Conservation (phyloP, 352 stramenopile species). For the Vaucheria bursata region DNA sequence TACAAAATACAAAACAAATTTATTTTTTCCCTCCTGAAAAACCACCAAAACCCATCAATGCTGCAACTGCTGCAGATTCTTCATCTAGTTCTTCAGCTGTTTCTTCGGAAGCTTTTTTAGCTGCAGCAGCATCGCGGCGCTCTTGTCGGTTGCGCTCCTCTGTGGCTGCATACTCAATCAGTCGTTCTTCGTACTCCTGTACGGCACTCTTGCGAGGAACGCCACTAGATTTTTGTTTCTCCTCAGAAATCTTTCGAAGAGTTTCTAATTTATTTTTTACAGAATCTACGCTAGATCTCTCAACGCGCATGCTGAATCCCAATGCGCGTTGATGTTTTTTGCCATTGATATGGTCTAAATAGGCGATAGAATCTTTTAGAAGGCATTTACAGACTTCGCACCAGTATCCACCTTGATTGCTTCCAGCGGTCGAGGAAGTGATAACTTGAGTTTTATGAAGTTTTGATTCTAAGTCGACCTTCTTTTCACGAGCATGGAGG, state of each 20-base stretch:
- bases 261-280: constrained; percentile 40
- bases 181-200: constrained; percentile 70
- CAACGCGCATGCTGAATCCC: constrained; percentile 79
- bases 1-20: too few species aligned
- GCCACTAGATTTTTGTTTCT: constrained; percentile 10
- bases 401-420: constrained; percentile 70
- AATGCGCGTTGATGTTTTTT: constrained; percentile 80
- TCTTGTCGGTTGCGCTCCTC: constrained; percentile 64
- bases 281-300: constrained; percentile 50
- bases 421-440: constrained; percentile 64
- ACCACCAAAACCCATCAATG: constrained; percentile 77
- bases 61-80: constrained; percentile 63
- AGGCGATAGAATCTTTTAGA: constrained; percentile 81
- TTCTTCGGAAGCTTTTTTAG: constrained; percentile 29
- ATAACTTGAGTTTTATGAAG: constrained; percentile 53
- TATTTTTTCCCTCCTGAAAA: constrained; percentile 55
- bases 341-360: constrained; percentile 87
- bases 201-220: constrained; percentile 20
- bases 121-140: constrained; percentile 52
- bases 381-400: constrained; percentile 81
- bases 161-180: constrained; percentile 66
- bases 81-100: constrained; percentile 59
- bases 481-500: constrained; percentile 48
- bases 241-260: constrained; percentile 3
- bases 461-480: constrained; percentile 38